phyloP scores from a whole-genome alignment of 495 filamentous ascomycete species.

The Achaetomiella virescens region DNA sequence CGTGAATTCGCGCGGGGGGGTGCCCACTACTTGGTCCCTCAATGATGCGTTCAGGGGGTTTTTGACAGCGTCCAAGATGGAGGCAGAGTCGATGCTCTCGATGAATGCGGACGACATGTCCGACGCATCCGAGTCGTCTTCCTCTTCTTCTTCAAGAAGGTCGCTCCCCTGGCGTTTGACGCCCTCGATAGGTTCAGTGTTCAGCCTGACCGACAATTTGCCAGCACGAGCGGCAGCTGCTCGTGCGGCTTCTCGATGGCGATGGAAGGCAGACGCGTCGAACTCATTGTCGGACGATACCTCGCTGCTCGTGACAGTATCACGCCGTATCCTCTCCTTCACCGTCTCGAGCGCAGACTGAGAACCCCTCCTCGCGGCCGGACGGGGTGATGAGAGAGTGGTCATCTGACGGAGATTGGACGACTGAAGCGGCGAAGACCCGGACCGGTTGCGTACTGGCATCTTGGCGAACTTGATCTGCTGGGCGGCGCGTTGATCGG shows the following conservation, averaged over 20 bases:
- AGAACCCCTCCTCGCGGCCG: conserved; percentile 57
- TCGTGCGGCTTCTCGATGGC: conserved; percentile 46
- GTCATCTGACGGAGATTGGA: conserved; percentile 45
- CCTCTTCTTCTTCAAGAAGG: conserved; percentile 51
- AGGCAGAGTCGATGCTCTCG: conserved; percentile 50
- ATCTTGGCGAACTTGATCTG: conserved; percentile 94
- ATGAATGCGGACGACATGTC: conserved; percentile 48
- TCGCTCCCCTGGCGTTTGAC: conserved; percentile 47
- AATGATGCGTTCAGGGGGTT: conserved; percentile 44
- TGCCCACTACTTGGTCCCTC: conserved; percentile 46
- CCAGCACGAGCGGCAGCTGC: conserved; percentile 28
- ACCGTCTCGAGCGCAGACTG: conserved; percentile 67
- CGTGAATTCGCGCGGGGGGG: conserved; percentile 47
- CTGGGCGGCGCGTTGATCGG: conserved; percentile 59
- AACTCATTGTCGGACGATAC: conserved; percentile 87
- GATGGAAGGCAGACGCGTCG: conserved; percentile 59
- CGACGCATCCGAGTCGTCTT: conserved; percentile 53
- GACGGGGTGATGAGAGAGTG: conserved; percentile 28
- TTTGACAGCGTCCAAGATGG: conserved; percentile 46
- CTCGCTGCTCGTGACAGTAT: conserved; percentile 88
- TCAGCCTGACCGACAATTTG: conserved; percentile 41
- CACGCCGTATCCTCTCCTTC: conserved; percentile 68
- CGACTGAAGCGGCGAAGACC: conserved; percentile 75
- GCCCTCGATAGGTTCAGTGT: conserved; percentile 34
- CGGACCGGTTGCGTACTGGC: conserved; percentile 79